A percentile compares a stretch with the other conserved stretches of the same genome.
Evolutionary conservation across 2,329 filamentous ascomycete genomes (phyloP).

Genomic region (Salinomyces thailandicus): DNA sequence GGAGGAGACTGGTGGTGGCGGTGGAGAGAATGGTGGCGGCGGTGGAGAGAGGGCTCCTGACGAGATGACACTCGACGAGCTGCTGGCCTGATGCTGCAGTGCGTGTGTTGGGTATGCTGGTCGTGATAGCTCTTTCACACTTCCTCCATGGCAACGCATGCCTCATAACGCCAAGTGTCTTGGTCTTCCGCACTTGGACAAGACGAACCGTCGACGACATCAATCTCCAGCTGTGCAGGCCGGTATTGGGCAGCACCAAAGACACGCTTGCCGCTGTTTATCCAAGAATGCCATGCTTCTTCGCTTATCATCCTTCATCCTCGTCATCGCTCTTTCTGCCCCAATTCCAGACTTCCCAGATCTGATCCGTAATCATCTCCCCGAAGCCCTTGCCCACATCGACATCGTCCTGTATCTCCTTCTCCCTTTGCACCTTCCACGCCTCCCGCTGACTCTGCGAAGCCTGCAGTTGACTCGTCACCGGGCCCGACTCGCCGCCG

Average conservation of each 20-base stretch:
- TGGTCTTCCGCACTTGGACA: no score
- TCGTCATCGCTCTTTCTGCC: slow-evolving; percentile 26
- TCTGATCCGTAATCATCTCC: slow-evolving; percentile 31
- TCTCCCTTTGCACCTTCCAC: slow-evolving; percentile 34
- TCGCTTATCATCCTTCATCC: slow-evolving; percentile 12
- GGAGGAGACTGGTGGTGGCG: no score
- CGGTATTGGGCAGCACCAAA: no score
- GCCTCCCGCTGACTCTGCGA: slow-evolving; percentile 29
- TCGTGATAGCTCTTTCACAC: no score
- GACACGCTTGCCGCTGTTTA: no score
- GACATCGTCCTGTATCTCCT: slow-evolving; percentile 35
- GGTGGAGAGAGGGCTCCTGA: not conserved
- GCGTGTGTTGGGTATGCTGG: no score
- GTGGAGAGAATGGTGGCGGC: no score
- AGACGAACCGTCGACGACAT: no score
- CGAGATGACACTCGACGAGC: not conserved
- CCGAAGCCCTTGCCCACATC: slow-evolving; percentile 29
- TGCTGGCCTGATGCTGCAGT: not conserved
- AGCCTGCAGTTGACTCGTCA: slow-evolving; percentile 10
- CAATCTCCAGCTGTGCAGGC: no score
- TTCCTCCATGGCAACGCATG: no score
- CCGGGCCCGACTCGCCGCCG: slow-evolving; percentile 1
- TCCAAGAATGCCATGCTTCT: no score
- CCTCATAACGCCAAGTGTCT: no score
- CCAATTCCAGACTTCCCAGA: slow-evolving; percentile 28